A percentile compares a stretch with the other conserved stretches of the same genome.
Evolutionary conservation across 768 basidiomycete species (phyloP).

Genomic region (Scleroderma citrinum): DNA sequence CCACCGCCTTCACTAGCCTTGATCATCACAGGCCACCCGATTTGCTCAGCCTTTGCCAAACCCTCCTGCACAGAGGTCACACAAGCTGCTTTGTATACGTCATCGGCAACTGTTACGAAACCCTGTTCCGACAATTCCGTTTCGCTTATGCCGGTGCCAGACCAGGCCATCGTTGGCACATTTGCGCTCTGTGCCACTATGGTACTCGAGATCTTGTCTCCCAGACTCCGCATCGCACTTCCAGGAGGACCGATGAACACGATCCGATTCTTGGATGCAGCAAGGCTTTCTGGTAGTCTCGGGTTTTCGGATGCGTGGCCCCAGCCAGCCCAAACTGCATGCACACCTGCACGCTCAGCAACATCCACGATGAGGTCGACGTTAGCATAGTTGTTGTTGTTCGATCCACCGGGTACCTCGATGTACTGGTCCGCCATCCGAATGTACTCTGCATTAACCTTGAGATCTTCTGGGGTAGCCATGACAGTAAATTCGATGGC

Average conservation of each 20-base stretch:
- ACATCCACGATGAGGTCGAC: conserved; percentile 98
- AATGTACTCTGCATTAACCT: conserved; percentile 99
- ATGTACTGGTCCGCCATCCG: conserved; percentile 99
- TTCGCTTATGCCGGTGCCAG: conserved; percentile 88
- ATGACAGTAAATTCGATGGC: conserved; percentile 98
- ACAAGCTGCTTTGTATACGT: conserved; percentile 84
- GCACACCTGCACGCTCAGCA: conserved; percentile 94
- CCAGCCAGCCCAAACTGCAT: conserved; percentile 99
- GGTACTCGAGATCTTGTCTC: conserved; percentile 99
- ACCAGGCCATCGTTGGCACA: conserved; percentile 99
- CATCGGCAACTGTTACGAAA: conserved; percentile 91
- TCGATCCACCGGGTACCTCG: conserved; percentile 96
- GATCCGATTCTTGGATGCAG: conserved; percentile 90
- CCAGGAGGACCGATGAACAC: conserved; percentile 99
- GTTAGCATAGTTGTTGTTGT: conserved; percentile 99
- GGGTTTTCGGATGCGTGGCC: conserved; percentile 99
- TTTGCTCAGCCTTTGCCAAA: conserved; percentile 71
- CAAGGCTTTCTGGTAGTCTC: conserved; percentile 87
- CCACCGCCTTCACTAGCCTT: conserved; percentile 99
- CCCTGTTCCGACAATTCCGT: conserved; percentile 80
- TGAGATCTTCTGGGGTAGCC: conserved; percentile 98
- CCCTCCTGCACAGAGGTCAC: conserved; percentile 87
- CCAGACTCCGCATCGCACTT: conserved; percentile 96
- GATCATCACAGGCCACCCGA: conserved; percentile 99
- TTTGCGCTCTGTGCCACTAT: conserved; percentile 96